A percentile compares a stretch with the other conserved stretches of the same genome.
These are phyloP conservation scores for Ophiognomonia clavigignenti-juglandacearum DNA, from an alignment of 2,329 filamentous ascomycete genomes.

Conservation along the genomic window DNA sequence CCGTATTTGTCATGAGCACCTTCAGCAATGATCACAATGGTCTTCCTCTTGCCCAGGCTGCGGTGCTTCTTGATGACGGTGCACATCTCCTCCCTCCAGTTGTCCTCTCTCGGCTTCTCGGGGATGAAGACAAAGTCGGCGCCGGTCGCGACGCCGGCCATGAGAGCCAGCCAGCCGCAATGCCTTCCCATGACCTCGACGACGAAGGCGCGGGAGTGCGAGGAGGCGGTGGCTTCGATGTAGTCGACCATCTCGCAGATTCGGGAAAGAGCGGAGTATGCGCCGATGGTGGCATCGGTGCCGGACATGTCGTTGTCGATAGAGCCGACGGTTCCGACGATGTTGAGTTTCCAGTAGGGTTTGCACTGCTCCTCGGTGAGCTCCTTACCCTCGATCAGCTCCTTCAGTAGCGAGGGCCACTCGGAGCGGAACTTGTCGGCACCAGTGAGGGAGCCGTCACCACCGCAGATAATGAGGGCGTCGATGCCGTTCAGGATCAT, in stretches of 20 bases:
- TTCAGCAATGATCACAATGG: constrained; percentile 96
- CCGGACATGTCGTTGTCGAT: constrained; percentile 98
- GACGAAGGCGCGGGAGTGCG: constrained; percentile 93
- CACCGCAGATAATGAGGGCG: constrained; percentile 92
- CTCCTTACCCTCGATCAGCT: constrained; percentile 72
- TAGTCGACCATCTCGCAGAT: constrained; percentile 97
- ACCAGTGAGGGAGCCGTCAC: constrained; percentile 92
- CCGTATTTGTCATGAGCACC: constrained; percentile 83
- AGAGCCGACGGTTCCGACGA: constrained; percentile 91
- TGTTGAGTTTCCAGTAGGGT: constrained; percentile 84
- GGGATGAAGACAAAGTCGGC: constrained; percentile 97
- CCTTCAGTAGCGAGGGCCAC: constrained; percentile 82
- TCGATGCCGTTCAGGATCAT: constrained; percentile 91
- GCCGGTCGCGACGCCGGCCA: constrained; percentile 91
- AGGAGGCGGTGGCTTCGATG: constrained; percentile 91
- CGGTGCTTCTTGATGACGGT: constrained; percentile 77
- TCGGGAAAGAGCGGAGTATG: constrained; percentile 85
- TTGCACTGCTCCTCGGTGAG: constrained; percentile 66
- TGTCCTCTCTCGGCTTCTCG: constrained; percentile 80
- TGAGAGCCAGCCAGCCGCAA: constrained; percentile 95
- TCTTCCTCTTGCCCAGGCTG: constrained; percentile 86
- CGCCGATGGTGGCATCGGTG: constrained; percentile 95
- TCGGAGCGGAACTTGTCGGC: constrained; percentile 90
- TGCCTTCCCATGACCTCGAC: constrained; percentile 98
- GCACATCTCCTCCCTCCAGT: constrained; percentile 90